A percentile compares a stretch with the other conserved stretches of the same genome.
Evolutionary conservation across 1,284 basidiomycete species (phyloP).

Genomic region (Ustilago cynodontis): DNA sequence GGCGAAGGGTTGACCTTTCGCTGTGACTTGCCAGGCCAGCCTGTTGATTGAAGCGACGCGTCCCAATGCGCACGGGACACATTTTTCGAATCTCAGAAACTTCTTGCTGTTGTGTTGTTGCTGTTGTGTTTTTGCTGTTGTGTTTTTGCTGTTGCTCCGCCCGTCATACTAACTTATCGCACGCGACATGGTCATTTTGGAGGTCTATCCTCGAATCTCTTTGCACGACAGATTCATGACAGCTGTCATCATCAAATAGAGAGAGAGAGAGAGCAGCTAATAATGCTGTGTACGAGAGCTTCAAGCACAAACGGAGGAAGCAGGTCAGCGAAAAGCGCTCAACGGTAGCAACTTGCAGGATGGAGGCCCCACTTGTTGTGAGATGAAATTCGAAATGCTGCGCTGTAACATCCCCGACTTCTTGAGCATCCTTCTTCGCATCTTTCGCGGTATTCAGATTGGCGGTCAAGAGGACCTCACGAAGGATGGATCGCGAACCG

Average conservation of each 20-base stretch:
- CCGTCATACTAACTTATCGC: neutral
- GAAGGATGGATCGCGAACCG: neutral
- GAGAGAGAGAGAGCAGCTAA: too few relatives aligned
- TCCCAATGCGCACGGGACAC: constrained; percentile 11
- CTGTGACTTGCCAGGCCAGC: too few relatives aligned
- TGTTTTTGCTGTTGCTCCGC: neutral
- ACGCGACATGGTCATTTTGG: constrained; percentile 12
- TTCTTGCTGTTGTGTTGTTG: neutral
- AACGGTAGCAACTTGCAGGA: neutral
- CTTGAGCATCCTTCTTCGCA: neutral
- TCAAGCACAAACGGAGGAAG: too few relatives aligned
- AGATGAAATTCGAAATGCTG: too few relatives aligned
- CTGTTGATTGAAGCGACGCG: constrained; percentile 12
- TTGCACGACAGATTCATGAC: too few relatives aligned
- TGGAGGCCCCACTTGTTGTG: too few relatives aligned
- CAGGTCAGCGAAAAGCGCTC: neutral
- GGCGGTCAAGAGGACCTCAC: too few relatives aligned
- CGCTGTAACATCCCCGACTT: neutral
- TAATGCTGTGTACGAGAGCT: too few relatives aligned
- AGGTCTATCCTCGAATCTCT: too few relatives aligned
- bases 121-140: neutral
- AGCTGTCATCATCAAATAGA: too few relatives aligned
- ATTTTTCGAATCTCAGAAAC: neutral
- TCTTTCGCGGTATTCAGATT: neutral
- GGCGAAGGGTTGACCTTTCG: neutral